Evolutionary conservation across 140 eudicot species (phyloP), one percentile per base, ranked within the genome.

Genomic region (Ambrosia hybrid): DNA sequence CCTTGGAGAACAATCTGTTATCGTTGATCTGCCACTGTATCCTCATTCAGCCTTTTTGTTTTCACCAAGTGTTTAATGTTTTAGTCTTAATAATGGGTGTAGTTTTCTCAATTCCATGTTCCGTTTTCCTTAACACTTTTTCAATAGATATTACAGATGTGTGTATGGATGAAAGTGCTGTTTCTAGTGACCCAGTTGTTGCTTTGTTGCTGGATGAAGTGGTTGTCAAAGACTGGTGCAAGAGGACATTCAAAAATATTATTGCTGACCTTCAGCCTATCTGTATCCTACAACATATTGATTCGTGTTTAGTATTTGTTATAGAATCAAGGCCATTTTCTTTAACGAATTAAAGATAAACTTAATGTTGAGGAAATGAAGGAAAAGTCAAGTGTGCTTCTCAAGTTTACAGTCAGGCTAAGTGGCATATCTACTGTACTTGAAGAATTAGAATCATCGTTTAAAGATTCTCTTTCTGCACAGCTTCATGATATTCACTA

Each of bases 101-200:
- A 38, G 30, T 57, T 51, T 57, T 38, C 38, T 70, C 13, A 43
- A 37, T 46, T 46, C 10, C 4, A 13, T 51, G 43, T 37, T 78
- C 2, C 3, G 41, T 73, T 71, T 82, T 74, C 87, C 91, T 94
- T 88, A 85, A 94, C 83, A 45, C 59, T 65, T 61, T 49, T 52
- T 49, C 1, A 67, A 82, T 85, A 94, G 99, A 94, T 94, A 87
- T 90, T 74, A 86, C 96, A 73, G 95, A 90, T 88, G 97, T 94
- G 52, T 94, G 99, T 71, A 94, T 94, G 99, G 97, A 94, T 86
- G 99, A n/a, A n/a, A n/a, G n/a, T n/a, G n/a, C n/a, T n/a, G n/a
- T n/a, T n/a, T n/a, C n/a, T n/a, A n/a, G n/a, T n/a, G n/a, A n/a
- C n/a, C n/a, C n/a, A n/a, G n/a, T n/a, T n/a, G n/a, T n/a, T n/a